Percentiles rank a stretch among this genome's conserved stretches.
These are phyloP conservation scores for Gaertneriomyces semiglobifer DNA, from an alignment of 192 early-diverging fungal species.

Conservation along the genomic window DNA sequence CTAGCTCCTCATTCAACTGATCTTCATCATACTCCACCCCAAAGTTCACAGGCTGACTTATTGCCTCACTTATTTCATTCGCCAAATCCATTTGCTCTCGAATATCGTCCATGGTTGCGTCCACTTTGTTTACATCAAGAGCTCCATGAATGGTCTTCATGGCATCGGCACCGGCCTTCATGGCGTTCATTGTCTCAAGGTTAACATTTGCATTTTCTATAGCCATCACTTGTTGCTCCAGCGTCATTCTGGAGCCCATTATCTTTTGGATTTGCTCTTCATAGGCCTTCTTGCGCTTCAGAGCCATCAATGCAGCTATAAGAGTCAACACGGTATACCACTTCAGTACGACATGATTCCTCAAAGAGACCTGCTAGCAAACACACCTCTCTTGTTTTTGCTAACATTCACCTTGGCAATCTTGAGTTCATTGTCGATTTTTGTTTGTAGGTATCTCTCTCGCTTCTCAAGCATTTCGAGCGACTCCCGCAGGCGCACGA, in stretches of 20 bases:
- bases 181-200: slow-evolving; percentile 90
- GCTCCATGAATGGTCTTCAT: slow-evolving; percentile 90
- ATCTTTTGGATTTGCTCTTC: slow-evolving; percentile 86
- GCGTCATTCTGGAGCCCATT: slow-evolving; percentile 79
- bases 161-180: slow-evolving; percentile 86
- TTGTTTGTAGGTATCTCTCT: slow-evolving; percentile 78
- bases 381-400: slow-evolving; percentile 83
- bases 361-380: too few species aligned
- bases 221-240: slow-evolving; percentile 92
- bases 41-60: slow-evolving; percentile 82
- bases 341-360: too few species aligned
- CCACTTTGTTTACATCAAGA: slow-evolving; percentile 87
- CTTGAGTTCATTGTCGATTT: slow-evolving; percentile 82
- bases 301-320: slow-evolving; percentile 79
- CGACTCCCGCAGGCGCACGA: slow-evolving; percentile 85
- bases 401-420: slow-evolving; percentile 84
- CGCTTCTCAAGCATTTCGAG: slow-evolving; percentile 94
- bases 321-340: too few species aligned
- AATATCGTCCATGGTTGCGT: slow-evolving; percentile 94
- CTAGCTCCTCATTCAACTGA: slow-evolving; percentile 83
- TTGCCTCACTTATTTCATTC: slow-evolving; percentile 90
- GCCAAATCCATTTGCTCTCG: slow-evolving; percentile 96
- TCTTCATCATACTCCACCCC: slow-evolving; percentile 92
- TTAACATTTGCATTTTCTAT: slow-evolving; percentile 97
- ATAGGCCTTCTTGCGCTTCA: slow-evolving; percentile 88